A percentile compares a stretch with the other conserved stretches of the same genome.
Evolutionary conservation across 1,284 basidiomycete genomes (phyloP).

Genomic region (Ganoderma lingzhi): DNA sequence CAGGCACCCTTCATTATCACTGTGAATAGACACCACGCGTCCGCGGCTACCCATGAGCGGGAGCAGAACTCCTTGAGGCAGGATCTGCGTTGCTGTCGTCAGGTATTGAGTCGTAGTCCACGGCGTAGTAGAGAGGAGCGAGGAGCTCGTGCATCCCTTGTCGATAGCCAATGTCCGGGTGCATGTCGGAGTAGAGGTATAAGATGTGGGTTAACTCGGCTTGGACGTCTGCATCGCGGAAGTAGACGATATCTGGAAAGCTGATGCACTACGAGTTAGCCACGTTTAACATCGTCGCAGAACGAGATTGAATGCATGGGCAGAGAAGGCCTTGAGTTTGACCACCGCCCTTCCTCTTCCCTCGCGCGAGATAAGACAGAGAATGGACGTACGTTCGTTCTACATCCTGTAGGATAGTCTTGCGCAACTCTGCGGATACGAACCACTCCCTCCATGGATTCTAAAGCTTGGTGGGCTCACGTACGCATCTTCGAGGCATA

Average conservation of each 20-base stretch:
- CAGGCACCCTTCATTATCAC: slow-evolving; percentile 80
- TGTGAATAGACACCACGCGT: slow-evolving; percentile 85
- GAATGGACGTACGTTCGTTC: slow-evolving; percentile 77
- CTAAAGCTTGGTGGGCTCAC: slow-evolving; percentile 43
- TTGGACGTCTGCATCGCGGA: slow-evolving; percentile 78
- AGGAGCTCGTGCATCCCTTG: slow-evolving; percentile 97
- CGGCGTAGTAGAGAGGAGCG: slow-evolving; percentile 82
- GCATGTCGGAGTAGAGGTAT: slow-evolving; percentile 80
- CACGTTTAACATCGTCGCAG: too few species aligned
- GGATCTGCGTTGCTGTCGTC: slow-evolving; percentile 43
- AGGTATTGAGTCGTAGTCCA: slow-evolving; percentile 82
- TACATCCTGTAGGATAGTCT: slow-evolving; percentile 90
- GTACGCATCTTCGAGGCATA: not conserved
- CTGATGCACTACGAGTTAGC: slow-evolving; percentile 45
- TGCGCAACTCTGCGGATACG: slow-evolving; percentile 83
- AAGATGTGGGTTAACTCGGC: slow-evolving; percentile 85
- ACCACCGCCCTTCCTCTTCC: not conserved
- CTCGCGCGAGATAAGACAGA: not conserved
- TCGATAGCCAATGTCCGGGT: slow-evolving; percentile 87
- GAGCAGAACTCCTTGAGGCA: slow-evolving; percentile 68
- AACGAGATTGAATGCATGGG: not conserved
- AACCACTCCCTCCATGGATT: slow-evolving; percentile 97
- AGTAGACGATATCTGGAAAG: slow-evolving; percentile 92
- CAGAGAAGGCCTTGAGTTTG: not conserved
- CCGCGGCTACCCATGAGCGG: slow-evolving; percentile 77